Evolutionary conservation across 768 basidiomycete genomes (phyloP).

Genomic region (Kwoniella bestiolae): DNA sequence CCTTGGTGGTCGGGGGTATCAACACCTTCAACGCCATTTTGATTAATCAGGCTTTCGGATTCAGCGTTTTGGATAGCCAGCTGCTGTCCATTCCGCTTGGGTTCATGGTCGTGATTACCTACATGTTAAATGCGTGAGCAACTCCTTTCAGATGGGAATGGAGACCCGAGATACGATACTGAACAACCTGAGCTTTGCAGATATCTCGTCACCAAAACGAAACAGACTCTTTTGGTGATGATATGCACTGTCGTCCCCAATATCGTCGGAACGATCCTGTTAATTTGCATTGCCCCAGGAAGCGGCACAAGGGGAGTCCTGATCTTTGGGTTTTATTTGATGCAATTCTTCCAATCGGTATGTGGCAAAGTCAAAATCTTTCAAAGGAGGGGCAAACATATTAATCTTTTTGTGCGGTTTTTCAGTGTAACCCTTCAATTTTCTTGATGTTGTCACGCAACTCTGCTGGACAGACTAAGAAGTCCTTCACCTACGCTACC

Average conservation of each 20-base stretch:
- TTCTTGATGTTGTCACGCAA: conserved; percentile 63
- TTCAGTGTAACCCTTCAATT: conserved; percentile 57
- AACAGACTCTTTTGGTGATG: conserved; percentile 61
- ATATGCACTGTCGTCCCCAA: conserved; percentile 63
- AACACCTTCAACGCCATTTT: conserved; percentile 37
- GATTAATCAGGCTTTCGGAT: conserved; percentile 41
- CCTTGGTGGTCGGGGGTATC: conserved; percentile 37
- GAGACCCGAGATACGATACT: no score
- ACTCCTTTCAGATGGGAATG: no score
- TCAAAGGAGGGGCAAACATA: not conserved
- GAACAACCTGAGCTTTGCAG: conserved; percentile 50
- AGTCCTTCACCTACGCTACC: conserved; percentile 62
- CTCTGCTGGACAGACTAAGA: conserved; percentile 63
- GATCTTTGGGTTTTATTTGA: conserved; percentile 62
- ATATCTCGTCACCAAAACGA: conserved; percentile 52
- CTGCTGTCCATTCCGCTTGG: conserved; percentile 30
- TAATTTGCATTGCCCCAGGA: conserved; percentile 60
- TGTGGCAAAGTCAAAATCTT: not conserved
- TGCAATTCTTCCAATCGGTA: conserved; percentile 25
- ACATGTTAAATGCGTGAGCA: conserved; percentile 30
- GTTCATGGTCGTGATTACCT: conserved; percentile 19
- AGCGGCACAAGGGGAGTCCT: conserved; percentile 61
- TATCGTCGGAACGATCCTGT: conserved; percentile 63
- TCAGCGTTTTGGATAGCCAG: conserved; percentile 58
- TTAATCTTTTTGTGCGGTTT: not conserved